These are phyloP conservation scores for Alternaria postmessia DNA, from an alignment of 2,329 filamentous ascomycete genomes.

Conservation along the genomic window DNA sequence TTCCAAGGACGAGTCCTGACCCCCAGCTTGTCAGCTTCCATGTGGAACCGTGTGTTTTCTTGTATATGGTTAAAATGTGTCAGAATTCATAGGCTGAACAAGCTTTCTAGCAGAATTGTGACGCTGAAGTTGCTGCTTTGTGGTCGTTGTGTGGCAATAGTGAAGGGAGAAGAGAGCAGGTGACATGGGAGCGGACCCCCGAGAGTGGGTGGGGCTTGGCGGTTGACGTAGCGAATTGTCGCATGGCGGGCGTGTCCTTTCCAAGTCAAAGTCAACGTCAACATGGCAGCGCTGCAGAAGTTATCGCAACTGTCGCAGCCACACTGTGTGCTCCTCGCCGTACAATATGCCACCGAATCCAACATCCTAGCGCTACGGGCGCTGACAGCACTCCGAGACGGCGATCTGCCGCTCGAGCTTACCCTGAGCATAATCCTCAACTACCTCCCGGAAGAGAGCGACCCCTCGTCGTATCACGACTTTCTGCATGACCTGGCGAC, in stretches of 20 bases:
- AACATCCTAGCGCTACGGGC: slow-evolving; percentile 69
- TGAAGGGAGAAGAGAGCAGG: neutral
- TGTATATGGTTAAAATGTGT: neutral
- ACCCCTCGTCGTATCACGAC: slow-evolving; percentile 68
- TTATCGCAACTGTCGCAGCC: slow-evolving; percentile 64
- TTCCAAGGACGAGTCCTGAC: too few relatives aligned
- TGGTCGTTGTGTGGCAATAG: neutral
- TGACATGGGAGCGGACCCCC: slow-evolving; percentile 19
- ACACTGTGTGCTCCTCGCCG: slow-evolving; percentile 76
- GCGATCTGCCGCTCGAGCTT: slow-evolving; percentile 69
- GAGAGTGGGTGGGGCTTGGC: slow-evolving; percentile 23
- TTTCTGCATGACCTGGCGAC: slow-evolving; percentile 67
- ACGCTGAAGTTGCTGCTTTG: neutral
- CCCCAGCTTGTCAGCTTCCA: neutral
- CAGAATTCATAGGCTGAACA: too few relatives aligned
- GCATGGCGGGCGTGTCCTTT: slow-evolving; percentile 23
- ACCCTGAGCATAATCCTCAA: slow-evolving; percentile 77
- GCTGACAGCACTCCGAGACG: slow-evolving; percentile 65
- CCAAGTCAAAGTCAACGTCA: neutral
- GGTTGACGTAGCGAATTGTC: slow-evolving; percentile 27
- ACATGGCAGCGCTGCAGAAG: slow-evolving; percentile 40
- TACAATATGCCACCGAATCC: slow-evolving; percentile 71
- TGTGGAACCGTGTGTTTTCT: neutral
- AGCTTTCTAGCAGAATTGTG: too few relatives aligned
- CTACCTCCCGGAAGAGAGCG: slow-evolving; percentile 76